Evolutionary conservation across 495 filamentous ascomycete genomes (phyloP).

Genomic region (Aspergillus panamensis): DNA sequence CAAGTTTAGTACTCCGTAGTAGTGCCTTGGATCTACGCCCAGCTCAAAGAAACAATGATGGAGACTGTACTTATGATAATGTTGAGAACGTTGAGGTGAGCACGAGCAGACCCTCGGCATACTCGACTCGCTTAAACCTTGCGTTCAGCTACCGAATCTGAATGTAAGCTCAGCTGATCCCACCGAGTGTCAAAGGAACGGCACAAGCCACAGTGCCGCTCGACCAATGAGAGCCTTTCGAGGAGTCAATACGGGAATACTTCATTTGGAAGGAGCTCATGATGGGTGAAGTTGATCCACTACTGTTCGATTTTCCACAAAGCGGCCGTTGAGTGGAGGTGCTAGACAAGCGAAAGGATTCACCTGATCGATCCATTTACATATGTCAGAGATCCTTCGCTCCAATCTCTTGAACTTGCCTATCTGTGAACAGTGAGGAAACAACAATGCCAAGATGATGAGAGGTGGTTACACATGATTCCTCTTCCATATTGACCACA

Average conservation of each 20-base stretch:
- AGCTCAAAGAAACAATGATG: too few relatives aligned
- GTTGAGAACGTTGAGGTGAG: too few relatives aligned
- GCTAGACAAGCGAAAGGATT: not conserved
- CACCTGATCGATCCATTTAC: constrained; percentile 1
- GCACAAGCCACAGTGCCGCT: not conserved
- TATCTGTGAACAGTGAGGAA: not conserved
- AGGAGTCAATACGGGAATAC: not conserved
- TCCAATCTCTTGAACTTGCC: not conserved
- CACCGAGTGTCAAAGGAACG: not conserved
- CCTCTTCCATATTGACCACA: not conserved
- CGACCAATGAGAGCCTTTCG: not conserved
- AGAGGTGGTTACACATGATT: not conserved
- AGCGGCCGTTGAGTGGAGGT: not conserved
- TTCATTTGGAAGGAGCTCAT: constrained; percentile 9
- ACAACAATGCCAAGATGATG: not conserved
- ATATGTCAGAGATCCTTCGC: not conserved
- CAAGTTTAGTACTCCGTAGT: too few relatives aligned
- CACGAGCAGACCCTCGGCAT: too few relatives aligned
- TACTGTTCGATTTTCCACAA: not conserved
- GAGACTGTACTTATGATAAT: too few relatives aligned
- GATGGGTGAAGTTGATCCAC: not conserved
- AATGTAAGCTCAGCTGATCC: not conserved
- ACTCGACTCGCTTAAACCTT: not conserved
- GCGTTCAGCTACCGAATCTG: not conserved
- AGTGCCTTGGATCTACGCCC: too few relatives aligned